Base-by-base conservation (phyloP, 257 asterid species). In the Datura wrightii region DNA sequence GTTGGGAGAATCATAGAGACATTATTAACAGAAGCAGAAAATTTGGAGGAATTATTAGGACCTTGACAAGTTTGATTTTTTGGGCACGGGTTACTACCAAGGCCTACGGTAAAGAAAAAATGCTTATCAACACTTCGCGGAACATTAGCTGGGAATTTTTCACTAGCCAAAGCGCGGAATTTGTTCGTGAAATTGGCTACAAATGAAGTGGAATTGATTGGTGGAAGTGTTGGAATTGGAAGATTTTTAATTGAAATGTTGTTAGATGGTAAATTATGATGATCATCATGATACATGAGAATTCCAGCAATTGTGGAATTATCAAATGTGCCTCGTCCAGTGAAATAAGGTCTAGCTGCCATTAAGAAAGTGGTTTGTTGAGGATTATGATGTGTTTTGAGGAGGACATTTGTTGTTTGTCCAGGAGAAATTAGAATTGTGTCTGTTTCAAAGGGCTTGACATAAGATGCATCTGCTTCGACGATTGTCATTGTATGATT, bases 41-140 rank as follows among this genome's bases (percentile, higher is more conserved):
- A 94, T 88, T 89, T 92, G 0, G 90, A 78, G 53, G 92, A 92
- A 54, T 94, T 92, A 42, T 89, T 92, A 3, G 97, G 93, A 48
- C 97, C 97, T 85, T 91, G 95, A 56, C 97, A 94, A 0, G 94
- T 92, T 42, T 90, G 91, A 67, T 90, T 89, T 56, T 87, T 87
- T 0, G 89, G 90, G 85, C 92, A 89, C 0, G 93, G 92, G 52
- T 34, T 86, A 7, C 84, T 90, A 16, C 92, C 93, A 0, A 87
- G 87, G 6, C 92, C 93, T 5, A 90, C 65, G 0, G 93, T 89
- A 14, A 90, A 89, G 37, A 87, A 88, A 52, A 89, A 89, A 1
- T 82, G 76, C n/a, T 82, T 85, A 36, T 90, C 91, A 65, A 89
- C 92, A 0, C 81, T 87, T 59, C 34, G 84, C 1, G 93, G 91